phyloP scores from a whole-genome alignment of 495 filamentous ascomycete species.

The Penicillium riverlandense region DNA sequence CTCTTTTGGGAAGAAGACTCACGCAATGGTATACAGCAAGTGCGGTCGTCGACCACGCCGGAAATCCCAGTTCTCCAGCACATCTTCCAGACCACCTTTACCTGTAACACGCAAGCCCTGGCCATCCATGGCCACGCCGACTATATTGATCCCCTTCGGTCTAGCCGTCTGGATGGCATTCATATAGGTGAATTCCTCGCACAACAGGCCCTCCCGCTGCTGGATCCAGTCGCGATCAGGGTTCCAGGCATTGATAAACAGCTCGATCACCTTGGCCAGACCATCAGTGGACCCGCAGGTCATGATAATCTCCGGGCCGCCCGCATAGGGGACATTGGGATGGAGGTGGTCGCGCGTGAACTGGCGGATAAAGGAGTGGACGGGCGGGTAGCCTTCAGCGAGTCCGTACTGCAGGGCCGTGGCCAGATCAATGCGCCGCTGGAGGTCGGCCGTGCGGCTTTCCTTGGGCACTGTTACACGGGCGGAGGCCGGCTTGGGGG shows the following conservation, averaged over 20 bases:
- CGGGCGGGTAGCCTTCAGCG: constrained; percentile 66
- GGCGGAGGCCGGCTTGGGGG: constrained; percentile 20
- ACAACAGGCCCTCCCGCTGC: constrained; percentile 63
- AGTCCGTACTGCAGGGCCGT: constrained; percentile 83
- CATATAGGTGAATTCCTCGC: constrained; percentile 73
- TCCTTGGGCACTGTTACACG: constrained; percentile 67
- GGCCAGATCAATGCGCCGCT: constrained; percentile 68
- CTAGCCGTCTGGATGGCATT: constrained; percentile 58
- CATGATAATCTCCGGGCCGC: constrained; percentile 68
- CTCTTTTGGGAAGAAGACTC: constrained; percentile 25
- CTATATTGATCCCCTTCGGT: constrained; percentile 65
- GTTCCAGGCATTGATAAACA: constrained; percentile 67
- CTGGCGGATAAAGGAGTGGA: constrained; percentile 67
- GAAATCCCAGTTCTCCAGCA: constrained; percentile 75
- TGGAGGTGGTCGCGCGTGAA: constrained; percentile 74
- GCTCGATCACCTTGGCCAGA: constrained; percentile 65
- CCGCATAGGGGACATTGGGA: constrained; percentile 69
- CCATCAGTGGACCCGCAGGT: constrained; percentile 82
- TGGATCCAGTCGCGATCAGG: constrained; percentile 56
- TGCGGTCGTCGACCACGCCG: constrained; percentile 67
- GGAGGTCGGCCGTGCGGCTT: constrained; percentile 40
- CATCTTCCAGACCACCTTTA: constrained; percentile 64
- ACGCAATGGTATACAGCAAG: constrained; percentile 87
- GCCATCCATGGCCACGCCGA: constrained; percentile 66
- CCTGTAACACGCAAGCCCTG: constrained; percentile 67